Conservation (phyloP, 768 basidiomycete genomes). For the Tricholoma bakamatsutake region DNA sequence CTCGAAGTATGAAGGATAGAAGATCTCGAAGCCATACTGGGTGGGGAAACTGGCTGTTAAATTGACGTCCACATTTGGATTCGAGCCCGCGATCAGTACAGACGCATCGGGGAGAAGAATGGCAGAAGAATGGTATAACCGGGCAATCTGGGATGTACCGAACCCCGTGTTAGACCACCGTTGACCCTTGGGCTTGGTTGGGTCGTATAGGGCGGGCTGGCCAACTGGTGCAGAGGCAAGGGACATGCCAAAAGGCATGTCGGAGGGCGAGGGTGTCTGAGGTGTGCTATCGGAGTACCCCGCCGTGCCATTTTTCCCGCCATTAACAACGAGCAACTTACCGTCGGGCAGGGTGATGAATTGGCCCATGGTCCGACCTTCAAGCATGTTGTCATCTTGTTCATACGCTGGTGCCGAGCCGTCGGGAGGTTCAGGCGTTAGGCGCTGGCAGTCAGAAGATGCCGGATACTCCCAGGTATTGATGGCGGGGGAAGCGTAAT, state of each 20-base stretch:
- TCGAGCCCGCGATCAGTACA: conserved; percentile 86
- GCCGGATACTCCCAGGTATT: conserved; percentile 72
- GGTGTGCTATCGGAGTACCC: conserved; percentile 67
- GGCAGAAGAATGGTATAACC: conserved; percentile 90
- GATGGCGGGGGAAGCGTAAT: conserved; percentile 67
- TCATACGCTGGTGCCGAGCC: conserved; percentile 55
- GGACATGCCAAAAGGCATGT: conserved; percentile 69
- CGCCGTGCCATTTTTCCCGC: conserved; percentile 81
- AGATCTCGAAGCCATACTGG: conserved; percentile 77
- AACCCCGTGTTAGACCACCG: conserved; percentile 73
- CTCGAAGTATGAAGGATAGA: conserved; percentile 88
- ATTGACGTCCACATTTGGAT: conserved; percentile 86
- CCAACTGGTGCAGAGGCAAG: conserved; percentile 77
- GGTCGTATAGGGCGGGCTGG: conserved; percentile 81
- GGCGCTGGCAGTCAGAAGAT: conserved; percentile 69
- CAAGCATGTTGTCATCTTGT: conserved; percentile 71
- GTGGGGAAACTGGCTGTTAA: conserved; percentile 60
- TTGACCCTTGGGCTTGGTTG: conserved; percentile 59
- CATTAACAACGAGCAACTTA: conserved; percentile 76
- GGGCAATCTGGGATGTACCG: conserved; percentile 54
- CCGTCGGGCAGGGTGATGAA: conserved; percentile 81
- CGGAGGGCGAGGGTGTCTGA: conserved; percentile 32
- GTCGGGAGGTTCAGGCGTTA: conserved; percentile 79
- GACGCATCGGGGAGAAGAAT: conserved; percentile 86
- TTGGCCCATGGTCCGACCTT: conserved; percentile 86